These are phyloP conservation scores for Chlorella sp. DNA, from an alignment of 139 green algal genomes.

Conservation along the genomic window DNA sequence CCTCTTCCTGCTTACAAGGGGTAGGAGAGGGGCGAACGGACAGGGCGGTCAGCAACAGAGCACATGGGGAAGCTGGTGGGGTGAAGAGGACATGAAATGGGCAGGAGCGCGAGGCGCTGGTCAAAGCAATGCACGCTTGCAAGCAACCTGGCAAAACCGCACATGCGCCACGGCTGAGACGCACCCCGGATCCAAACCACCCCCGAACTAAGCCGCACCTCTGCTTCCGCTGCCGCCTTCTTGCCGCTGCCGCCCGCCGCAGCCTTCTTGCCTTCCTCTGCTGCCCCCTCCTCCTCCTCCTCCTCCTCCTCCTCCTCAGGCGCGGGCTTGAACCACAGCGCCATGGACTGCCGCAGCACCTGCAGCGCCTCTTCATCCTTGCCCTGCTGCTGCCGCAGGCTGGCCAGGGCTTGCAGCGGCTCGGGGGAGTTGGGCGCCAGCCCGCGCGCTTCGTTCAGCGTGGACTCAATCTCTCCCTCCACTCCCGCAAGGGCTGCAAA, in stretches of 20 bases:
- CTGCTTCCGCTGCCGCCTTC: neutral
- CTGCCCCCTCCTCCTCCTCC: conserved; percentile 19
- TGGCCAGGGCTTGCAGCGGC: conserved; percentile 73
- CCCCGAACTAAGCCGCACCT: too few relatives aligned
- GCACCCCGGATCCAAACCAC: too few relatives aligned
- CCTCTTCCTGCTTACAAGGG: too few relatives aligned
- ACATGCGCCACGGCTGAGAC: too few relatives aligned
- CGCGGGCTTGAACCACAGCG: conserved; percentile 69
- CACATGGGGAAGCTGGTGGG: too few relatives aligned
- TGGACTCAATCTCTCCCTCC: conserved; percentile 41
- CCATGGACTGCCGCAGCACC: conserved; percentile 72
- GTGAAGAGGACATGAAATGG: too few relatives aligned
- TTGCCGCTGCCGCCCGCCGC: neutral
- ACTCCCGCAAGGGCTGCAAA: conserved; percentile 5
- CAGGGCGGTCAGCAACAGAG: too few relatives aligned
- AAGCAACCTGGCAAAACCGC: too few relatives aligned
- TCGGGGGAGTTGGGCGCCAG: conserved; percentile 66
- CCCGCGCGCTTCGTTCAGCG: conserved; percentile 54
- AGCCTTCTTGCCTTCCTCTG: neutral
- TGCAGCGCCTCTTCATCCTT: conserved; percentile 71
- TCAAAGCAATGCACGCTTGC: too few relatives aligned
- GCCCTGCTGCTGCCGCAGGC: conserved; percentile 67
- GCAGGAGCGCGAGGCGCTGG: too few relatives aligned
- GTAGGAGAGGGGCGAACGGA: too few relatives aligned
- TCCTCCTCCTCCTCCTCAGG: conserved; percentile 36